These are phyloP conservation scores for Tuber brumale DNA, from an alignment of 495 filamentous ascomycete genomes.

Conservation along the genomic window DNA sequence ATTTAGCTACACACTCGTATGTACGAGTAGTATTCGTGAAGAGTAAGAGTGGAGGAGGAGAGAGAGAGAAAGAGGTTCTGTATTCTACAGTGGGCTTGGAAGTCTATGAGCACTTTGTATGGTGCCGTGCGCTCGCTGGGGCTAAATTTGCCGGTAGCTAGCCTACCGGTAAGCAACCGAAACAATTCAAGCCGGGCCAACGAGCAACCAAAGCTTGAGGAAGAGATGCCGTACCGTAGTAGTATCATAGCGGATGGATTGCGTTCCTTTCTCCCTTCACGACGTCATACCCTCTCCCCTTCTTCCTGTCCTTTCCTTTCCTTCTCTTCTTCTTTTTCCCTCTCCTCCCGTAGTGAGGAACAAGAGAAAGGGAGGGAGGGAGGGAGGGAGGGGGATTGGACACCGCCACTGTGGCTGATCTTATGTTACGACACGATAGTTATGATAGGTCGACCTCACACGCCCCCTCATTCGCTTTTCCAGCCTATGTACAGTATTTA, in stretches of 20 bases:
- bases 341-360: not conserved
- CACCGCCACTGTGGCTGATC: not conserved
- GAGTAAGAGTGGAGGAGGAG: too few species aligned
- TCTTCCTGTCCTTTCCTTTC: not conserved
- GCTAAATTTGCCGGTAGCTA: not conserved
- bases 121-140: not conserved
- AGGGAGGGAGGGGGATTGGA: not conserved
- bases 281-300: constrained; percentile 22
- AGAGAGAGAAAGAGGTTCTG: not conserved
- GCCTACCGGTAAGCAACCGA: not conserved
- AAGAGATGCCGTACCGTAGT: not conserved
- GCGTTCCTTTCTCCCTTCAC: not conserved
- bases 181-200: not conserved
- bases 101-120: not conserved
- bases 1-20: not conserved
- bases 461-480: too few species aligned
- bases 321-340: not conserved
- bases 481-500: too few species aligned
- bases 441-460: too few species aligned
- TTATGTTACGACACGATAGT: too few species aligned
- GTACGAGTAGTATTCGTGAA: not conserved
- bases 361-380: not conserved
- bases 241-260: not conserved
- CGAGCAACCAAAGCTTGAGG: not conserved
- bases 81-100: not conserved